phyloP scores from a whole-genome alignment of 2,329 filamentous ascomycete species.

The Gyromitra esculenta region DNA sequence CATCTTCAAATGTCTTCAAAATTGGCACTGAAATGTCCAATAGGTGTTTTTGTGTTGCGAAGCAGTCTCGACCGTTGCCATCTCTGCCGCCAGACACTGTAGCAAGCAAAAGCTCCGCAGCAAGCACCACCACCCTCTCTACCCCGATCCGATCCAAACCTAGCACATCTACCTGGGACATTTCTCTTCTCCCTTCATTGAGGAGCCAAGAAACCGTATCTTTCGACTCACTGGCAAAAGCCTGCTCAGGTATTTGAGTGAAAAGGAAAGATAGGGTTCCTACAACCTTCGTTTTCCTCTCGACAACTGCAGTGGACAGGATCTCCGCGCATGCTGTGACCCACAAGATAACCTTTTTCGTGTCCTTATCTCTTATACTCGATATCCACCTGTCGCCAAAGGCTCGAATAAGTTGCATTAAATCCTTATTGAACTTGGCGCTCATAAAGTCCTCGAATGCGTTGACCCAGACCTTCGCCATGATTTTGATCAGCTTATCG shows the following conservation, averaged over 20 bases:
- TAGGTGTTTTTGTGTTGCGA: background rate
- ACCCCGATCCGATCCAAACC: background rate
- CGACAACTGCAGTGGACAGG: background rate
- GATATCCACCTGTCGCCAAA: conserved; percentile 15
- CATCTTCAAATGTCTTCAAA: conserved; percentile 1
- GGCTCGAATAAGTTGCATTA: background rate
- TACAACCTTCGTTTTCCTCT: background rate
- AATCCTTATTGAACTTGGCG: conserved; percentile 1
- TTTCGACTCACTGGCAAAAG: background rate
- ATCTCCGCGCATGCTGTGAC: background rate
- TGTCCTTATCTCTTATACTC: background rate
- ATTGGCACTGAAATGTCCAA: background rate
- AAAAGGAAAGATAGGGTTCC: background rate
- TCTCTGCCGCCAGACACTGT: conserved; percentile 8
- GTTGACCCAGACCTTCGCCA: conserved; percentile 16
- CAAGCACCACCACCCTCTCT: background rate
- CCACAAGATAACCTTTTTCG: background rate
- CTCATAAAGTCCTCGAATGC: conserved; percentile 27
- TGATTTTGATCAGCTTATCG: conserved; percentile 12
- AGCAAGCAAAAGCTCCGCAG: conserved; percentile 16
- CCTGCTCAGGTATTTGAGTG: conserved; percentile 1
- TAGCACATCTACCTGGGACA: background rate
- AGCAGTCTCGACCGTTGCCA: conserved; percentile 1
- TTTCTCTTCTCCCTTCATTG: background rate
- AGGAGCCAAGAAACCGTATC: conserved; percentile 16